Evolutionary conservation across 495 filamentous ascomycete genomes (phyloP), one percentile per base, ranked within the genome.

Genomic region (Jackrogersella minutella): DNA sequence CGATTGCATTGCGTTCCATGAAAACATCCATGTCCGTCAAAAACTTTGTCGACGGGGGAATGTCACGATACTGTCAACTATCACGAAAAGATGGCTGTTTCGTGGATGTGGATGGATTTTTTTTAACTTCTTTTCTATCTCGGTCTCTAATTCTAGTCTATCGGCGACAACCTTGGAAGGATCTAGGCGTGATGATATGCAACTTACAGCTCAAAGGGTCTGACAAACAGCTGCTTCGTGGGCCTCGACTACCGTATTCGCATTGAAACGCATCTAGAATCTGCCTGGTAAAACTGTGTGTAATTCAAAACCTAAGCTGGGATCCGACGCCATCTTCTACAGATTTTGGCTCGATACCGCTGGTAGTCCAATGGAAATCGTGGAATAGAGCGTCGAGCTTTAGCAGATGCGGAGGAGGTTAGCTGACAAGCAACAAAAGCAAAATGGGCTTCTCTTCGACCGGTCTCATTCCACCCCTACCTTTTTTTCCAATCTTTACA

Each of bases 291-390:
- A 55, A 55, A 51, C 52, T 47, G 33, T 44, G 65, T 61, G 58
- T 64, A 64, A 64, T 69, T 69, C 56, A 30, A 64, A 46, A 28
- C 60, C 28, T 51, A 61, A 54, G 50, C 66, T 69, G 50, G 51
- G 66, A 61, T 69, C 60, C 56, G 51, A 58, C 56, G 66, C 66
- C 66, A 69, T n/a, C n/a, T n/a, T n/a, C n/a, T 61, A 64, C 36
- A 40, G 55, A 57, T 47, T 55, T 70, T 70, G 62, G 51, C 62
- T 58, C 58, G 31, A 53, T 66, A 52, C 40, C 52, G 66, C 44
- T 62, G 56, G 62, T 49, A 40, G 58, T 49, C 62, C 58, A 24
- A 37, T 61, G 52, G 14, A 61, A 62, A 40, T 21, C 16, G 41
- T 49, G 40, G 49, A 56, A 55, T 36, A 22, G 41, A 52, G 43